Base-by-base conservation (phyloP, 768 basidiomycete species). In the Termitomyces sp. region DNA sequence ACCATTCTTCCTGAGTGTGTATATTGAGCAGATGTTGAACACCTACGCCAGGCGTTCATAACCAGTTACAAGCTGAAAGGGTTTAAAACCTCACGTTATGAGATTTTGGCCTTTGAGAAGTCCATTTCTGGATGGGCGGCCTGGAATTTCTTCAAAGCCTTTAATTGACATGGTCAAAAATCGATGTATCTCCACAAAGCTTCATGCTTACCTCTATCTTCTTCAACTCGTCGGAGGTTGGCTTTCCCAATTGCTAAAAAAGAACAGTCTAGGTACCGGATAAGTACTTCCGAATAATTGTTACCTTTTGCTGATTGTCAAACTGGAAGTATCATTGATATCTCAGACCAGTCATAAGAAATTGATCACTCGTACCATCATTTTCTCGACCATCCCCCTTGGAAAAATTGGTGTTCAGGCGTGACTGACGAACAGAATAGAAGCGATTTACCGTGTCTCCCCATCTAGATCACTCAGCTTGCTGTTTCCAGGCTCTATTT, bases 361-460 rank as follows among this genome's bases (percentile, higher is more conserved):
- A n/a, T 28, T 6, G 24, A 53, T 16, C 50, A 33, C 28, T 53
- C 88, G 64, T 75, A 96, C 96, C 96, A 99, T 98, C 97, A 99
- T 99, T 79, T 99, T 99, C 73, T 99, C 97, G 4, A 99, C 97
- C 91, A 99, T 90, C 2, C 91, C 94, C 63, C 97, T 92, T 66
- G 2, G n/a, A 42, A 38, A 38, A 49, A 40, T 40, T 55, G 62
- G 52, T 57, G n/a, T 53, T 48, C 28, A 53, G 44, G 46, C 28
- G 43, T 18, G 12, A 16, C 6, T 43, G 9, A 14, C 35, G 13
- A 22, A 28, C 3, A 24, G 20, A 16, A 14, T n/a, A 20, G 42
- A 24, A 18, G 8, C 13, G 10, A 35, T 14, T 35, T 63, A 88
- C 92, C 92, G 85, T 0, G 96, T 98, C 70, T 98, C 96, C 12